phyloP scores from a whole-genome alignment of 2,329 filamentous ascomycete species.

The Akanthomyces dipterigenus region DNA sequence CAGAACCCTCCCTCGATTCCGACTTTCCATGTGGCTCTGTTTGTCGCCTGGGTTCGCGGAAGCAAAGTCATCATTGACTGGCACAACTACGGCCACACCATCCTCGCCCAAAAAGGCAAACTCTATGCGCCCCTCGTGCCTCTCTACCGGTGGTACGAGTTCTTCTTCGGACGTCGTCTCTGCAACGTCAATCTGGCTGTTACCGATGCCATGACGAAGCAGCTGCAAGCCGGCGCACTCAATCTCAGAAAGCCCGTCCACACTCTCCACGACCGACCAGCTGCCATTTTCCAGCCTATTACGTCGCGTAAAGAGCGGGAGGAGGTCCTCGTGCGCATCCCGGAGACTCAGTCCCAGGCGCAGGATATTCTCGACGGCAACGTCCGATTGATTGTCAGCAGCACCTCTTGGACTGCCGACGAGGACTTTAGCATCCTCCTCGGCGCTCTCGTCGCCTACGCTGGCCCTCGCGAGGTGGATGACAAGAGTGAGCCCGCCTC shows the following conservation, averaged over 20 bases:
- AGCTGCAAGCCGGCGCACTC: conserved; percentile 60
- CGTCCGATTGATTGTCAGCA: conserved; percentile 73
- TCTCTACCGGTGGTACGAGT: conserved; percentile 73
- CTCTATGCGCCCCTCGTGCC: conserved; percentile 67
- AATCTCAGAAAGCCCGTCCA: conserved; percentile 57
- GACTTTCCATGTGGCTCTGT: conserved; percentile 67
- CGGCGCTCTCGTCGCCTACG: conserved; percentile 72
- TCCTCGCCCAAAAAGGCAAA: conserved; percentile 57
- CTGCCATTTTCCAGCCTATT: conserved; percentile 72
- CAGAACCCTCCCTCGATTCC: conserved; percentile 95
- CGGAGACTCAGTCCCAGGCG: conserved; percentile 56
- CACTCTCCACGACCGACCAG: conserved; percentile 80
- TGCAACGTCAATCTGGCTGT: conserved; percentile 74
- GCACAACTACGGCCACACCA: conserved; percentile 98
- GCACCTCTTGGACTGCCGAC: conserved; percentile 94
- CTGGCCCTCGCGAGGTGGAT: conserved; percentile 35
- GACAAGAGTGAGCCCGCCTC: conserved; percentile 35
- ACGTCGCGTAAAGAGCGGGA: conserved; percentile 37
- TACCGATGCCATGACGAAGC: conserved; percentile 76
- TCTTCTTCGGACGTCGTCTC: conserved; percentile 59
- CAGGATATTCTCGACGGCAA: conserved; percentile 50
- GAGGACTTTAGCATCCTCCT: conserved; percentile 90
- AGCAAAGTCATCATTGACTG: conserved; percentile 87
- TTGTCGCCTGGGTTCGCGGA: conserved; percentile 69
- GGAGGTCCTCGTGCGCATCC: conserved; percentile 57